A percentile compares a stretch with the other conserved stretches of the same genome.
Evolutionary conservation across 345 rosid species (phyloP).

Genomic region (Arabidopsis suecica): DNA sequence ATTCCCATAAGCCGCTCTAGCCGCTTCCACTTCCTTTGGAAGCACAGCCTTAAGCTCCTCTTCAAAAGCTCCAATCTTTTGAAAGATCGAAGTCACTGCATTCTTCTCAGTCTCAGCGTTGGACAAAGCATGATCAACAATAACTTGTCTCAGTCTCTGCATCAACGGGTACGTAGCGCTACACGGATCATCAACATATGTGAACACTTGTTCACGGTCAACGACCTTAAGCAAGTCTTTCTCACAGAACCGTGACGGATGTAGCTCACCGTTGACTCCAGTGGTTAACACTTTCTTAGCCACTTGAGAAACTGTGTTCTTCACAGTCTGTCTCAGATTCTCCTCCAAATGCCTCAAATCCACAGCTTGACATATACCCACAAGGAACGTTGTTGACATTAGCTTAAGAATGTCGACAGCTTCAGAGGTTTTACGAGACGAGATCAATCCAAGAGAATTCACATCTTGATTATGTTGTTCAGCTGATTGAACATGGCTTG

Average conservation of each 20-base stretch:
- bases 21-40: constrained; percentile 65
- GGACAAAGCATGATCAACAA: constrained; percentile 63
- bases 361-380: constrained; percentile 71
- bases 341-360: constrained; percentile 79
- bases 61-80: constrained; percentile 66
- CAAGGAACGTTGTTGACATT: constrained; percentile 70
- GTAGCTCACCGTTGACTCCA: constrained; percentile 65
- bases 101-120: constrained; percentile 64
- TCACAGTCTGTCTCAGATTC: constrained; percentile 64
- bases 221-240: constrained; percentile 65
- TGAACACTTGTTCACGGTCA: constrained; percentile 56
- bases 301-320: constrained; percentile 61
- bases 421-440: constrained; percentile 68
- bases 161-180: constrained; percentile 61
- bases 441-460: constrained; percentile 72
- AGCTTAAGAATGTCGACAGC: constrained; percentile 71
- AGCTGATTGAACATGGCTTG: constrained; percentile 76
- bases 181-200: constrained; percentile 74
- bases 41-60: constrained; percentile 58
- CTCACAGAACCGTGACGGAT: constrained; percentile 68
- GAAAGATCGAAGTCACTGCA: constrained; percentile 58
- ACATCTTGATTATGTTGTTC: constrained; percentile 87
- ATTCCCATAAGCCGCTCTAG: constrained; percentile 53
- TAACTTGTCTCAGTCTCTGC: constrained; percentile 68
- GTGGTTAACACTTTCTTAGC: constrained; percentile 59